Evolutionary conservation across 495 filamentous ascomycete genomes (phyloP).

Genomic region (Aspergillus steynii): DNA sequence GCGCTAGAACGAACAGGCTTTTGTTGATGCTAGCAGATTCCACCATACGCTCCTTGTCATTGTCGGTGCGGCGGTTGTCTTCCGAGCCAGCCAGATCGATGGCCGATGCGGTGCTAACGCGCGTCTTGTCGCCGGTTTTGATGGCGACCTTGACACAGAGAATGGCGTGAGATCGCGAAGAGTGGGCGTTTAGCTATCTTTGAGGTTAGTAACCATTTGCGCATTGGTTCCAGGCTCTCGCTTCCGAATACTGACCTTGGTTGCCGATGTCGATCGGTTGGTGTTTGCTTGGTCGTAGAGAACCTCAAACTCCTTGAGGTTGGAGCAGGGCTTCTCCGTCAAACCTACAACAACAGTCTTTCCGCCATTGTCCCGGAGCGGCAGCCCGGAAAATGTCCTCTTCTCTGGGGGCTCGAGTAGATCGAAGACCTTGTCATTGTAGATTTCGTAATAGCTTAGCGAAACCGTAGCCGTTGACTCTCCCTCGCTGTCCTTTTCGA

Average conservation of each 20-base stretch:
- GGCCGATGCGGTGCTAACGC: constrained; percentile 82
- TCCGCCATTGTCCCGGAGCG: constrained; percentile 81
- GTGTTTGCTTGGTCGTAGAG: constrained; percentile 94
- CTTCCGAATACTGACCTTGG: constrained; percentile 57
- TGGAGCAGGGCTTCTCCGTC: constrained; percentile 80
- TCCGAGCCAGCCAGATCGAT: constrained; percentile 97
- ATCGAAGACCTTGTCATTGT: constrained; percentile 95
- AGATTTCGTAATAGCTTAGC: constrained; percentile 97
- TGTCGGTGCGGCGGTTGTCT: constrained; percentile 92
- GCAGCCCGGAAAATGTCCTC: constrained; percentile 79
- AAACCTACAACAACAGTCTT: constrained; percentile 93
- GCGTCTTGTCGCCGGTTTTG: constrained; percentile 66
- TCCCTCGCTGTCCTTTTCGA: constrained; percentile 79
- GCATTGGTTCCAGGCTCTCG: background rate
- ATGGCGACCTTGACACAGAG: constrained; percentile 86
- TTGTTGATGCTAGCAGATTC: constrained; percentile 99
- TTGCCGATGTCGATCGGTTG: constrained; percentile 88
- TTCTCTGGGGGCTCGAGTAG: constrained; percentile 90
- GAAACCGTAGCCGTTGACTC: constrained; percentile 72
- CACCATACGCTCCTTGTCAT: constrained; percentile 87
- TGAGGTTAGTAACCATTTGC: constrained; percentile 16
- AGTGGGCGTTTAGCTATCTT: constrained; percentile 80
- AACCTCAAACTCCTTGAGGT: constrained; percentile 87
- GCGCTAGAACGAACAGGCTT: constrained; percentile 88
- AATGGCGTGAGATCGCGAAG: constrained; percentile 90